Base-by-base conservation (phyloP, 768 basidiomycete genomes). In the Rhizopogon vesiculosus region DNA sequence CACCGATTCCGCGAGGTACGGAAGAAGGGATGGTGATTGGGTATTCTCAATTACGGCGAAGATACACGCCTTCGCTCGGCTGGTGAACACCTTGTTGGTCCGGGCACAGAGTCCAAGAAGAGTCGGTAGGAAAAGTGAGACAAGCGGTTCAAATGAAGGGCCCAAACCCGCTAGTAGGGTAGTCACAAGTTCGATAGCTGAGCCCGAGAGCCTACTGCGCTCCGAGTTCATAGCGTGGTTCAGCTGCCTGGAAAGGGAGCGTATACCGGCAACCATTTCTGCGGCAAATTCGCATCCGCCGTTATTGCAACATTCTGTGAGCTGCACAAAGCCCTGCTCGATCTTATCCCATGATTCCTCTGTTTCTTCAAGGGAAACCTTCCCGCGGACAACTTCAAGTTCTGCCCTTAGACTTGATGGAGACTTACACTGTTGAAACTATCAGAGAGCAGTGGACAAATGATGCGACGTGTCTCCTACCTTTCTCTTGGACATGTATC, bases 281-380 rank as follows among this genome's bases (percentile, higher is more conserved):
- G 72, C 55, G 12, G 83, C 74, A 46, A 75, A 75, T 35, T 82
- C 78, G 60, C 75, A 77, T 16, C 75, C 83, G 22, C 80, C 82
- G 51, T 80, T 76, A 38, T 77, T 75, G 58, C 77, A 81, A 5
- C 86, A 66, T 5, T 69, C 66, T 2, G 75, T 75, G 19, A 91
- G 67, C 13, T 72, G 66, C 19, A 63, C 54, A 49, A 90, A 64
- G 4, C 76, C 76, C 38, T 78, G 74, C 2, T 78, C 68, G 45
- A 92, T 87, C 16, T 69, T 74, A 54, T 91, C 87, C 91, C 91
- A 93, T 13, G 82, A 82, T 29, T 93, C 89, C 66, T 93, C 91
- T 3, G 87, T 82, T 68, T 93, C 91, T 35, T 76, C 64, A 13
- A 81, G 72, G 53, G 72, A 63, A 18, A 81, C 58, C 22, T 72